phyloP scores from a whole-genome alignment of 139 green algal genomes.

The Chlorella sorokiniana region DNA sequence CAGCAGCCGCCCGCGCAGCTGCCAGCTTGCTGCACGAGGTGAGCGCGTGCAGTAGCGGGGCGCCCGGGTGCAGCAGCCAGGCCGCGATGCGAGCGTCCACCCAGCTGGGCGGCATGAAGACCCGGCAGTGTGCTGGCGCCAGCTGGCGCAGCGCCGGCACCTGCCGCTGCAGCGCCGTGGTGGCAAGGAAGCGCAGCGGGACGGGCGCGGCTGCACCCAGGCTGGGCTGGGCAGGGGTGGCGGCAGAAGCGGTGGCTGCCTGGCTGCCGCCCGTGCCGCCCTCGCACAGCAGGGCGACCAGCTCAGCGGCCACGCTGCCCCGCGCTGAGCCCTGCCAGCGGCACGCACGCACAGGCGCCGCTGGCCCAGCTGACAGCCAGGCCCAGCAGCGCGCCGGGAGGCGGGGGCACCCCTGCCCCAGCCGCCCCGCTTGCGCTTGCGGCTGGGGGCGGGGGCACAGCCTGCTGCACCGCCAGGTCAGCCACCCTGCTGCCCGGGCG shows the following conservation, averaged over 20 bases:
- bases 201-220: too few relatives aligned
- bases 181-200: background rate
- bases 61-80: slow-evolving; percentile 17
- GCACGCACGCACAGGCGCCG: slow-evolving; percentile 1
- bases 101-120: background rate
- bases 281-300: background rate
- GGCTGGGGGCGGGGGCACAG: background rate
- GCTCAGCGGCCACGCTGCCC: background rate
- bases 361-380: slow-evolving; percentile 5
- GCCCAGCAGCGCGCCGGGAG: background rate
- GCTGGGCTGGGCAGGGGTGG: too few relatives aligned
- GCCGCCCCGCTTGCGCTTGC: background rate
- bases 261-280: background rate
- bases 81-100: slow-evolving; percentile 8
- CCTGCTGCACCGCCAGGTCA: background rate
- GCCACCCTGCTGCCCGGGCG: background rate
- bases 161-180: slow-evolving; percentile 1
- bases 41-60: background rate
- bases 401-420: background rate
- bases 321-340: background rate
- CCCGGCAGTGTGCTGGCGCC: background rate
- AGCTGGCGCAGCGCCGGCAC: background rate
- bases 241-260: too few relatives aligned
- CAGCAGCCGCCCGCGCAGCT: background rate
- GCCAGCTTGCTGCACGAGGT: background rate